Base-by-base conservation (phyloP, 208 protist species). In the Acanthamoeba lenticulata region DNA sequence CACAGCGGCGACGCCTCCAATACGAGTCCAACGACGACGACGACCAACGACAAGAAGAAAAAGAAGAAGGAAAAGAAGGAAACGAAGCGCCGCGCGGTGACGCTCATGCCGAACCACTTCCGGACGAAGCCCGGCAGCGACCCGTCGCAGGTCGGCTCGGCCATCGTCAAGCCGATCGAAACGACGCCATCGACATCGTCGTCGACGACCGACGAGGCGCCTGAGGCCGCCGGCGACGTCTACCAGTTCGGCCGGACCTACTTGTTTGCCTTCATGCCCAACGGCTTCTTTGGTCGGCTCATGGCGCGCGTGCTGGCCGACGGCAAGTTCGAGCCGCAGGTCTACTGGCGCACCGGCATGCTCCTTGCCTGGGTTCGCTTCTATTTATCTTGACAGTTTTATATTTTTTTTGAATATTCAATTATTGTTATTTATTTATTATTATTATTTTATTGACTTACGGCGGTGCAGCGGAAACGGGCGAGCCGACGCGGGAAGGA, bases 261-360 rank as follows among this genome's bases (percentile, higher is more conserved):
- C n/a, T 42, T 57, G 3, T 85, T 85, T 36, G 74, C 74, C 4
- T 85, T 85, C 74, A 85, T 85, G 74, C 74, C 74, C n/a, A 85
- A 85, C n/a, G 74, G 74, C 7, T 85, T 85, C 42, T 85, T 85
- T 40, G 74, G 74, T 15, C 74, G 74, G 42, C 44, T 85, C 42
- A 85, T 85, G 44, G 74, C 74, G 44, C 74, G 74, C 38, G 74
- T 85, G 44, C 36, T 85, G 42, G 74, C 74, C 42, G 74, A 85
- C 42, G 74, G 74, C 74, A 85, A 85, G 74, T 85, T 85, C 32
- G 74, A 85, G 29, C 74, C 74, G 38, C 74, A 85, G 44, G 74
- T 85, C 74, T 85, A 85, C 74, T 85, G 74, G 74, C 74, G 74
- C 2, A 85, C 74, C n/a, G 74, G 74, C 38, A 85, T 85, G 74